phyloP scores from a whole-genome alignment of 805 yeast species.

The Yarrowia phangngaensis region DNA sequence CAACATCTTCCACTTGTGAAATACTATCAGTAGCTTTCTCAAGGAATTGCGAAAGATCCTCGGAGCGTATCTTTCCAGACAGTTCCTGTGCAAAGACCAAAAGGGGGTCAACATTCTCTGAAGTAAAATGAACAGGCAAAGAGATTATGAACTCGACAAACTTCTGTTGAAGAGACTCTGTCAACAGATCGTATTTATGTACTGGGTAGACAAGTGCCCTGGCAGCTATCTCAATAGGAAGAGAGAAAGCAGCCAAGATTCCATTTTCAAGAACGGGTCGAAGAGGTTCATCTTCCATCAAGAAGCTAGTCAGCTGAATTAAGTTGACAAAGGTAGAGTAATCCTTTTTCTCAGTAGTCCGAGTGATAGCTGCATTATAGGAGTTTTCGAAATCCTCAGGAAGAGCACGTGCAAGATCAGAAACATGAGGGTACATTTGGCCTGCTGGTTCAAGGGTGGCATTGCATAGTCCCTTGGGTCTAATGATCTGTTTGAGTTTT shows the following conservation, averaged over 20 bases:
- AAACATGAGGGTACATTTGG: slow-evolving; percentile 17
- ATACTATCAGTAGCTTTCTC: slow-evolving; percentile 4
- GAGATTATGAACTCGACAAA: slow-evolving; percentile 10
- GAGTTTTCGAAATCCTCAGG: slow-evolving; percentile 29
- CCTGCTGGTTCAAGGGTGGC: slow-evolving; percentile 16
- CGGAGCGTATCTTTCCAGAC: slow-evolving; percentile 1
- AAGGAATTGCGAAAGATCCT: slow-evolving; percentile 1
- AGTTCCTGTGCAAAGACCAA: slow-evolving; percentile 10
- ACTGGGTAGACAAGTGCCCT: slow-evolving; percentile 18
- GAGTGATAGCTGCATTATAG: slow-evolving; percentile 34
- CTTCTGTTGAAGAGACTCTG: slow-evolving; percentile 6
- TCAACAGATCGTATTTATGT: slow-evolving; percentile 4
- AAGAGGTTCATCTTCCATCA: slow-evolving; percentile 14
- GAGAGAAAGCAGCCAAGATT: neutral
- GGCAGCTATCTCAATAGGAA: slow-evolving; percentile 16
- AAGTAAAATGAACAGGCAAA: slow-evolving; percentile 1
- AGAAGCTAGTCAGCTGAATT: slow-evolving; percentile 7
- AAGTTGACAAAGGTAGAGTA: slow-evolving; percentile 12
- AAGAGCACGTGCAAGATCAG: slow-evolving; percentile 2
- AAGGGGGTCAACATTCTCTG: slow-evolving; percentile 2
- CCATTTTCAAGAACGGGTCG: slow-evolving; percentile 5
- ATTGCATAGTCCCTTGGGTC: slow-evolving; percentile 19
- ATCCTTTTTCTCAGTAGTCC: slow-evolving; percentile 14
- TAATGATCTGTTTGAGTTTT: slow-evolving; percentile 4
- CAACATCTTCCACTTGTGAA: slow-evolving; percentile 9